A percentile compares a stretch with the other conserved stretches of the same genome.
Evolutionary conservation across 192 early-diverging fungal species (phyloP).

Genomic region (Gigaspora rosea): DNA sequence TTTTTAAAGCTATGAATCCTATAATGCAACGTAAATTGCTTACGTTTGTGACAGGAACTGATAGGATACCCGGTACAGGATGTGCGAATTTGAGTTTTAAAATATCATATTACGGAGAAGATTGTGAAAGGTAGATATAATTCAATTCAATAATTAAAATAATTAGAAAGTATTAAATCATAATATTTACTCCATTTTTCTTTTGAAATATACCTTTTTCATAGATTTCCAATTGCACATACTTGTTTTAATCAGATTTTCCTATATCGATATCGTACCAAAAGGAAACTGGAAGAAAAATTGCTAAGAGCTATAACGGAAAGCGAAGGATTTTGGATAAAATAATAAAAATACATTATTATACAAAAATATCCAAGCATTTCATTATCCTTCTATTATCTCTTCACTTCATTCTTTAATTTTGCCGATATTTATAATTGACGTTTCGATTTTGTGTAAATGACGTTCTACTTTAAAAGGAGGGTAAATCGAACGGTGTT

Average conservation of each 20-base stretch:
- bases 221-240: slow-evolving; percentile 83
- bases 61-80: slow-evolving; percentile 84
- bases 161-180: not conserved
- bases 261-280: slow-evolving; percentile 72
- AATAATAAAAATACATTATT: slow-evolving; percentile 39
- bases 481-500: no score
- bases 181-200: not conserved
- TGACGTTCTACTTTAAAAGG: no score
- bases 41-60: slow-evolving; percentile 91
- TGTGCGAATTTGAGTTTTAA: slow-evolving; percentile 65
- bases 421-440: no score
- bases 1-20: slow-evolving; percentile 67
- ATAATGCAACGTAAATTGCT: slow-evolving; percentile 72
- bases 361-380: no score
- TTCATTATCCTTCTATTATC: no score
- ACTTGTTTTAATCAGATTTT: slow-evolving; percentile 95
- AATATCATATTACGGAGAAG: slow-evolving; percentile 68
- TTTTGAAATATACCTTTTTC: not conserved
- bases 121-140: slow-evolving; percentile 39
- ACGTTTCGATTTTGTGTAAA: no score
- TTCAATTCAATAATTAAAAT: not conserved
- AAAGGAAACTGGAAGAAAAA: slow-evolving; percentile 68
- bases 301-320: slow-evolving; percentile 75
- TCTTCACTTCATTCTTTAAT: no score
- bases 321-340: slow-evolving; percentile 76